phyloP scores from a whole-genome alignment of 306 rosid genomes.

The Phaseolus lunatus region DNA sequence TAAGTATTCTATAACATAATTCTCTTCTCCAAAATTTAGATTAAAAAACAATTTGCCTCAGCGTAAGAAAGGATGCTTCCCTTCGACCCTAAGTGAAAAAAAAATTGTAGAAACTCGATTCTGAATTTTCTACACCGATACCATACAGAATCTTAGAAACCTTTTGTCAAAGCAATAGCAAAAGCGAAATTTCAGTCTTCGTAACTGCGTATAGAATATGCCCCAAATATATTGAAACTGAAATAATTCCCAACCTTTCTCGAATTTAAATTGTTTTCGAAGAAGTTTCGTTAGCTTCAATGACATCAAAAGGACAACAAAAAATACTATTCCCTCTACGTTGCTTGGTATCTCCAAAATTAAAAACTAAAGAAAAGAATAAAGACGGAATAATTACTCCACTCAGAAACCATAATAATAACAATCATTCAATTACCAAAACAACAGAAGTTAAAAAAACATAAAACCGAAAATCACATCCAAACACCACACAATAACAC shows the following conservation, averaged over 20 bases:
- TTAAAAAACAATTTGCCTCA: background rate
- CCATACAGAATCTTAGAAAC: constrained; percentile 12
- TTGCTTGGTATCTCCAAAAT: background rate
- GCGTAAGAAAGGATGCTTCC: background rate
- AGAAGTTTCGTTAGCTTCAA: constrained; percentile 11
- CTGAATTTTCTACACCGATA: constrained; percentile 15
- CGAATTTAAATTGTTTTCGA: constrained; percentile 6
- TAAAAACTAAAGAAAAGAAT: constrained; percentile 29
- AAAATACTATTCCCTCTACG: background rate
- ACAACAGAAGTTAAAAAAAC: background rate
- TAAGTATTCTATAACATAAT: constrained; percentile 26
- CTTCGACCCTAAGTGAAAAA: background rate
- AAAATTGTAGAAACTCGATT: constrained; percentile 2
- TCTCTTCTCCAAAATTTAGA: constrained; percentile 12
- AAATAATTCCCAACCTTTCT: constrained; percentile 24
- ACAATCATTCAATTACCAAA: constrained; percentile 40
- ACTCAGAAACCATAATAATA: constrained; percentile 31
- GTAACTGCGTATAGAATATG: constrained; percentile 14
- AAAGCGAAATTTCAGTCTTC: constrained; percentile 9
- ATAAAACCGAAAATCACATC: constrained; percentile 21
- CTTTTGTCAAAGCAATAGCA: background rate
- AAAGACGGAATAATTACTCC: constrained; percentile 14
- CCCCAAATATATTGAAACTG: constrained; percentile 24
- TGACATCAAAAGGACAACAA: background rate
- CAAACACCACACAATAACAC: background rate